Evolutionary conservation across 257 asterid species (phyloP).

Genomic region (Cynanchum wilfordii): DNA sequence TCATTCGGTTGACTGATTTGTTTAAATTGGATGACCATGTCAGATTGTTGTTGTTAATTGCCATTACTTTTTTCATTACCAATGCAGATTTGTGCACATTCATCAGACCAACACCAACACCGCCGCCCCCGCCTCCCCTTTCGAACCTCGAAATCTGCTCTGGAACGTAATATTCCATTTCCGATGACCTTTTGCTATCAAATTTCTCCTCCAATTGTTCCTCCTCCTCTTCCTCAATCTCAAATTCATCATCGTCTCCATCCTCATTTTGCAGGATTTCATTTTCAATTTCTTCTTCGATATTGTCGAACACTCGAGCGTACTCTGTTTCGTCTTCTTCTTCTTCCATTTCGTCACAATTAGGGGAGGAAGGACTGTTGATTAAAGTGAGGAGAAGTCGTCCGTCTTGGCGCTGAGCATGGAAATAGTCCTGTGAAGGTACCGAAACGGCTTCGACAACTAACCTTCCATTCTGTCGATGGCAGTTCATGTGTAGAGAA

Average conservation of each 20-base stretch:
- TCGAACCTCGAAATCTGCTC: slow-evolving; percentile 27
- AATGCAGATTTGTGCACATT: slow-evolving; percentile 36
- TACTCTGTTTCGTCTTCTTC: slow-evolving; percentile 15
- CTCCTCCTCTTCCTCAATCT: slow-evolving; percentile 8
- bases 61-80: slow-evolving; percentile 39
- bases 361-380: slow-evolving; percentile 15
- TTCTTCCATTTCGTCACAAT: slow-evolving; percentile 13
- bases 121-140: slow-evolving; percentile 4
- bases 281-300: slow-evolving; percentile 25
- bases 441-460: slow-evolving; percentile 62
- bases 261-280: neutral
- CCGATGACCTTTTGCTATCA: slow-evolving; percentile 1
- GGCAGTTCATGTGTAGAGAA: slow-evolving; percentile 53
- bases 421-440: slow-evolving; percentile 47
- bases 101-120: slow-evolving; percentile 26
- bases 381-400: slow-evolving; percentile 55
- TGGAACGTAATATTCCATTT: slow-evolving; percentile 14
- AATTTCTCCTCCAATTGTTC: slow-evolving; percentile 5
- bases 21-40: slow-evolving; percentile 37
- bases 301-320: slow-evolving; percentile 16
- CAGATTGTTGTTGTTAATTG: slow-evolving; percentile 35
- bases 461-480: slow-evolving; percentile 56
- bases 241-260: slow-evolving; percentile 18
- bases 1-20: slow-evolving; percentile 15
- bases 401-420: slow-evolving; percentile 52